phyloP scores from a whole-genome alignment of 1,139 yeast species.

The Kazachstania sp. region DNA sequence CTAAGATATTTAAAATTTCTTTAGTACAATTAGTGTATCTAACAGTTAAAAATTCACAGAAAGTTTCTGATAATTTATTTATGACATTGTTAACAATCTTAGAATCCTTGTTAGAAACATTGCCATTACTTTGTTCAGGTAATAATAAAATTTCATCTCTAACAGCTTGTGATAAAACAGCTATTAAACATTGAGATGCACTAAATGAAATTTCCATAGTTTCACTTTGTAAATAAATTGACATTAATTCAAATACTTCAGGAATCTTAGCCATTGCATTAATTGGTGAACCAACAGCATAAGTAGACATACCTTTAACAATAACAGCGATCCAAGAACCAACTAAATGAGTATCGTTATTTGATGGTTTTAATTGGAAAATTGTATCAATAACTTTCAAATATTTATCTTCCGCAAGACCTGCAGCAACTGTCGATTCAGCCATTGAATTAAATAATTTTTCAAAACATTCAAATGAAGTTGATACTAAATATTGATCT shows the following conservation, averaged over 20 bases:
- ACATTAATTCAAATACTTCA: conserved; percentile 46
- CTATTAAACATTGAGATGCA: conserved; percentile 81
- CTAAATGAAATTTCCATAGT: conserved; percentile 59
- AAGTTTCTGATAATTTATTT: conserved; percentile 44
- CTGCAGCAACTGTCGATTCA: conserved; percentile 19
- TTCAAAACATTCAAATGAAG: conserved; percentile 81
- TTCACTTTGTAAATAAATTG: conserved; percentile 59
- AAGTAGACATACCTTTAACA: conserved; percentile 75
- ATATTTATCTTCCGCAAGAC: conserved; percentile 50
- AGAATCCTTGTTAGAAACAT: conserved; percentile 36
- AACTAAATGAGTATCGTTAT: conserved; percentile 74
- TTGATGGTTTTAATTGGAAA: conserved; percentile 70
- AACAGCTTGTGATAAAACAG: conserved; percentile 58
- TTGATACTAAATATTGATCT: conserved; percentile 75
- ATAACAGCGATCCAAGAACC: conserved; percentile 95
- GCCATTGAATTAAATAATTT: conserved; percentile 69
- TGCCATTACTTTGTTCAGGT: conserved; percentile 34
- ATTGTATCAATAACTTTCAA: conserved; percentile 59
- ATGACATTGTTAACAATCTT: conserved; percentile 53
- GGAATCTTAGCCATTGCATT: conserved; percentile 52
- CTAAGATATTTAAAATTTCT: conserved; percentile 62
- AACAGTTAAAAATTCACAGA: conserved; percentile 54
- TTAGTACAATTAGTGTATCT: conserved; percentile 71
- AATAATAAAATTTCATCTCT: conserved; percentile 50
- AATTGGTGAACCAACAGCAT: conserved; percentile 50